These are phyloP conservation scores for Brasilioporus rufonigricans DNA, from an alignment of 768 basidiomycete species.

Conservation along the genomic window DNA sequence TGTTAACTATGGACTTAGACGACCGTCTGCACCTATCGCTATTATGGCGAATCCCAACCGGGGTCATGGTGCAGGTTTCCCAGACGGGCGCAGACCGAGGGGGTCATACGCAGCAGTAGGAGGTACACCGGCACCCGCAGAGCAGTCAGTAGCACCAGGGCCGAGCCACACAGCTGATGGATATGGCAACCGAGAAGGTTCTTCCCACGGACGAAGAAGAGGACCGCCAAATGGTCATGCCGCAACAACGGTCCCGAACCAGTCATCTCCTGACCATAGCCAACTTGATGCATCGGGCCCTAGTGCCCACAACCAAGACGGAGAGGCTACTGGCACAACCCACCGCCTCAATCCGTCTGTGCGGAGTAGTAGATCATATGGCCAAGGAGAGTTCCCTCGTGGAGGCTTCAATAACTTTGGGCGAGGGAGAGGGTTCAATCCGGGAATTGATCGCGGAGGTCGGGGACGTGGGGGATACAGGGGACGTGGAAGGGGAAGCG, in stretches of 20 bases:
- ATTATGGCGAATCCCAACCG: conserved; percentile 79
- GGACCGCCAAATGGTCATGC: conserved; percentile 9
- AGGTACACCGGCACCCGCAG: neutral
- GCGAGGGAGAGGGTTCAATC: conserved; percentile 35
- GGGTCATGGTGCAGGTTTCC: conserved; percentile 30
- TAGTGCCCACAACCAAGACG: neutral
- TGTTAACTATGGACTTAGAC: conserved; percentile 13
- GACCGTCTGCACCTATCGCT: conserved; percentile 48
- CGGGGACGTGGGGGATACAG: conserved; percentile 31
- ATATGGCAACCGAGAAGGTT: conserved; percentile 1
- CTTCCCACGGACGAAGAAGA: conserved; percentile 6
- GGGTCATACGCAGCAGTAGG: conserved; percentile 12
- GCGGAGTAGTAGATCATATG: conserved; percentile 29
- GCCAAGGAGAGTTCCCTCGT: conserved; percentile 28
- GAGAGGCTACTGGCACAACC: conserved; percentile 2
- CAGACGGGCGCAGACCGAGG: conserved; percentile 8
- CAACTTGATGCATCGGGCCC: neutral
- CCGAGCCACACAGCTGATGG: conserved; percentile 1
- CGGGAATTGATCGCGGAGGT: conserved; percentile 31
- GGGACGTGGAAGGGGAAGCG: conserved; percentile 30
- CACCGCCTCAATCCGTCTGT: conserved; percentile 11
- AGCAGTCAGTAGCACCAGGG: neutral
- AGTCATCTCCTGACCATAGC: neutral
- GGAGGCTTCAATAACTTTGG: conserved; percentile 25
- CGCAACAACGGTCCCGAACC: neutral